Percentiles rank a stretch among this genome's conserved stretches.
Evolutionary conservation across 2,329 filamentous ascomycete genomes (phyloP).

Genomic region (Curvularia eragrostidis): DNA sequence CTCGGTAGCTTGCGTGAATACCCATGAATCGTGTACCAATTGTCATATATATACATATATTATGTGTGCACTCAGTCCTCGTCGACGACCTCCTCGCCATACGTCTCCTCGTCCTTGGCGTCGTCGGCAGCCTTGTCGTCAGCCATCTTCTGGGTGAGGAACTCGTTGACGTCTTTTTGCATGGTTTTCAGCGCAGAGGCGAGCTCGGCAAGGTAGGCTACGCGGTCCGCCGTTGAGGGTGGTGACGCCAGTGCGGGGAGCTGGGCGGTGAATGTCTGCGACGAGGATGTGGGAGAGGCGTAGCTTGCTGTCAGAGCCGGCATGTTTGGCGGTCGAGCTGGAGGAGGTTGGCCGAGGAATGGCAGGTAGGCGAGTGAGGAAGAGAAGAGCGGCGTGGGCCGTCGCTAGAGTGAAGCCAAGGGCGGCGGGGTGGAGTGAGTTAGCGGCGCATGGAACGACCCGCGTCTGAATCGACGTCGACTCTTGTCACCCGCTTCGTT

Average conservation of each 20-base stretch:
- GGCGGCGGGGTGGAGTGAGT: slow-evolving; percentile 7
- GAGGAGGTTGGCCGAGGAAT: too few relatives aligned
- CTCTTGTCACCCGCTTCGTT: not conserved
- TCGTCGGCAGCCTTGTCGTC: slow-evolving; percentile 64
- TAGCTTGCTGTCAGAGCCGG: slow-evolving; percentile 60
- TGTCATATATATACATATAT: not conserved
- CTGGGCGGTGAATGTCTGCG: slow-evolving; percentile 29
- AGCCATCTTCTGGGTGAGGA: slow-evolving; percentile 77
- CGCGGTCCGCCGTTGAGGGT: slow-evolving; percentile 58
- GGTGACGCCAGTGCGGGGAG: slow-evolving; percentile 31
- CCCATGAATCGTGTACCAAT: not conserved
- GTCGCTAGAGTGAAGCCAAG: not conserved
- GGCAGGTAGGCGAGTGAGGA: not conserved
- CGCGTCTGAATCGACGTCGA: slow-evolving; percentile 13
- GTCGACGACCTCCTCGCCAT: slow-evolving; percentile 80
- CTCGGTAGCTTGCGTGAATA: not conserved
- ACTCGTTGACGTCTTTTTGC: slow-evolving; percentile 72
- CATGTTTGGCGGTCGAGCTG: slow-evolving; percentile 27
- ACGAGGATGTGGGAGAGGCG: slow-evolving; percentile 55
- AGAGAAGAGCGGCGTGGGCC: not conserved
- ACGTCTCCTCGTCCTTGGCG: slow-evolving; percentile 70
- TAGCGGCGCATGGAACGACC: slow-evolving; percentile 9
- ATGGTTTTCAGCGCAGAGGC: slow-evolving; percentile 63
- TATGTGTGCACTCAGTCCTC: slow-evolving; percentile 57
- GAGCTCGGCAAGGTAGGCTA: slow-evolving; percentile 65